Percentiles rank a stretch among this genome's conserved stretches.
These are phyloP conservation scores for Pleurotus tuber-regium DNA, from an alignment of 768 basidiomycete genomes.

Conservation along the genomic window DNA sequence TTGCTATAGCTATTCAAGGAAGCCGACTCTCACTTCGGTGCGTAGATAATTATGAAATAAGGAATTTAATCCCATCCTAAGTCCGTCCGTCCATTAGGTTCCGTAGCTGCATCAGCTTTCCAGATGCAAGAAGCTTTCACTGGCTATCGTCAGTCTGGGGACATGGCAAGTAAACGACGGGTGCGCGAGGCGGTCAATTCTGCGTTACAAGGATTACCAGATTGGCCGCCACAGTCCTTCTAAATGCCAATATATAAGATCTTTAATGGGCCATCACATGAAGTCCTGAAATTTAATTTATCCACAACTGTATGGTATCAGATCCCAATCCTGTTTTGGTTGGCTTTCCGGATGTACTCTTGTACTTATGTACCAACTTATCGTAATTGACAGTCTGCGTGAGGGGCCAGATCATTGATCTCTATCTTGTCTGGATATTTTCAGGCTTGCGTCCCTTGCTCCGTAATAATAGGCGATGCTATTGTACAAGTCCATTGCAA, in stretches of 20 bases:
- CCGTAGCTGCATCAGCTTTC: conserved; percentile 65
- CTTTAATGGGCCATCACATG: too few species aligned
- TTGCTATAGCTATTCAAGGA: conserved; percentile 49
- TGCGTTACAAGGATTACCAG: conserved; percentile 66
- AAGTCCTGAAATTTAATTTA: too few species aligned
- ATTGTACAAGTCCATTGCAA: conserved; percentile 11
- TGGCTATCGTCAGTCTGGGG: conserved; percentile 73
- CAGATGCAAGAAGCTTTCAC: conserved; percentile 75
- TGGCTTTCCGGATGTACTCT: too few species aligned
- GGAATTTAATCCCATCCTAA: too few species aligned
- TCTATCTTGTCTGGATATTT: too few species aligned
- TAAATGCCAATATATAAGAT: conserved; percentile 9
- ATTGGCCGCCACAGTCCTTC: conserved; percentile 57
- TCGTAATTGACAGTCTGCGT: too few species aligned
- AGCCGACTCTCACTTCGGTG: conserved; percentile 51
- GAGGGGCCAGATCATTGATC: too few species aligned
- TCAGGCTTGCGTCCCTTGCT: too few species aligned
- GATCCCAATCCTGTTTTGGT: too few species aligned
- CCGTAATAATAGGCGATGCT: background rate
- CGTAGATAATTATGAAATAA: conserved; percentile 20
- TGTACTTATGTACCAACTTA: too few species aligned
- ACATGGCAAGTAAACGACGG: conserved; percentile 66
- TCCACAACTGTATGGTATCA: too few species aligned
- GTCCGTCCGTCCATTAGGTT: conserved; percentile 41
- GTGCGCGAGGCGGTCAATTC: conserved; percentile 81